Conservation (phyloP, 441 rosid genomes). For the Sinapis alba region DNA sequence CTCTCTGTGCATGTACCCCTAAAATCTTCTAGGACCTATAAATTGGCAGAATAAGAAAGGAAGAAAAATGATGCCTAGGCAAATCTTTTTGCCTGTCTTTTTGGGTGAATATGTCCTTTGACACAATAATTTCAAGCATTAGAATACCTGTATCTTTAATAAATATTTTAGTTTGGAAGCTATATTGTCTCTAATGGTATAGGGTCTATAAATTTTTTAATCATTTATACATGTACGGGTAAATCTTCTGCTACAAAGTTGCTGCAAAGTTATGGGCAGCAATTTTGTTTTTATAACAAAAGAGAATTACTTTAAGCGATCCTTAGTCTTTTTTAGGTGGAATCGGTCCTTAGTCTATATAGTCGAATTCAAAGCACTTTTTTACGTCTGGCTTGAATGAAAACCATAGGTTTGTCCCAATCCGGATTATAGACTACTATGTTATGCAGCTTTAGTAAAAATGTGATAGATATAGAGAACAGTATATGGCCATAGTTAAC, state of each 20-base stretch:
- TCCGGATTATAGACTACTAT: slow-evolving; percentile 30
- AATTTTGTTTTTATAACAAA: slow-evolving; percentile 21
- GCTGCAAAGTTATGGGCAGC: slow-evolving; percentile 33
- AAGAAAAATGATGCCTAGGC: slow-evolving; percentile 39
- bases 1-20: slow-evolving; percentile 14
- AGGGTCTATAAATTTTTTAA: slow-evolving; percentile 31
- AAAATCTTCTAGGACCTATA: slow-evolving; percentile 28
- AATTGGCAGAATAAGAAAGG: slow-evolving; percentile 20
- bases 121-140: slow-evolving; percentile 29
- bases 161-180: slow-evolving; percentile 10
- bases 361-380: slow-evolving; percentile 21
- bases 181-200: slow-evolving; percentile 32
- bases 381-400: not conserved
- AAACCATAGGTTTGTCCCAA: slow-evolving; percentile 38
- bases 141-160: not conserved
- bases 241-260: slow-evolving; percentile 40
- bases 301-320: slow-evolving; percentile 31
- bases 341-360: slow-evolving; percentile 29
- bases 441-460: slow-evolving; percentile 31
- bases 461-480: slow-evolving; percentile 7
- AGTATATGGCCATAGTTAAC: not conserved
- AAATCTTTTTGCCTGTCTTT: slow-evolving; percentile 44
- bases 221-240: not conserved
- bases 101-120: slow-evolving; percentile 38
- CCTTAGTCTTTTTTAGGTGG: not conserved